A percentile compares a stretch with the other conserved stretches of the same genome.
phyloP scores from a whole-genome alignment of 495 filamentous ascomycete species.

The Hypoxylon intermedium region DNA sequence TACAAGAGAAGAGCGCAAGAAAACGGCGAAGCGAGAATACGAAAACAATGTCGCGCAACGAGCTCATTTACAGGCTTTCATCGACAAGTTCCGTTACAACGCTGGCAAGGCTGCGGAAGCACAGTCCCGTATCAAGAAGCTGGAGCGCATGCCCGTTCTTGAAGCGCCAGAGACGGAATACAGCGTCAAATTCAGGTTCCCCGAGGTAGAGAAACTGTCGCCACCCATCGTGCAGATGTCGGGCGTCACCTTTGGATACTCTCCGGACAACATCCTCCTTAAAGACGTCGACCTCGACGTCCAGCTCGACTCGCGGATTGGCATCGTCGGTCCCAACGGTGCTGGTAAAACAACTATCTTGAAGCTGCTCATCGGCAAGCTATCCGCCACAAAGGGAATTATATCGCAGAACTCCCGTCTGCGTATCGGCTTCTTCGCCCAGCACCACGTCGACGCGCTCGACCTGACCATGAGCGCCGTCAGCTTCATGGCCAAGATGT shows the following conservation, averaged over 20 bases:
- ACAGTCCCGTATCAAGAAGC: conserved; percentile 97
- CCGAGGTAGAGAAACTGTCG: conserved; percentile 95
- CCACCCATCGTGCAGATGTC: conserved; percentile 98
- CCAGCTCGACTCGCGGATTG: conserved; percentile 96
- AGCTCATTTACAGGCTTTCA: conserved; percentile 90
- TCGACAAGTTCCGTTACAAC: conserved; percentile 99
- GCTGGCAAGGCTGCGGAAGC: conserved; percentile 98
- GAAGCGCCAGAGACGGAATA: conserved; percentile 93
- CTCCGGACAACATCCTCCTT: conserved; percentile 78
- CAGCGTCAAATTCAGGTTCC: conserved; percentile 96
- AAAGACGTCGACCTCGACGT: conserved; percentile 91
- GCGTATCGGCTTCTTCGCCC: conserved; percentile 94
- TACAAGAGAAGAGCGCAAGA: conserved; percentile 94
- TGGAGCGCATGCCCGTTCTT: conserved; percentile 93
- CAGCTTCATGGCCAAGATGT: conserved; percentile 92
- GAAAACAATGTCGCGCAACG: conserved; percentile 96
- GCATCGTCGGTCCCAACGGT: conserved; percentile 98
- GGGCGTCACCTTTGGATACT: conserved; percentile 90
- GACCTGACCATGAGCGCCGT: conserved; percentile 89
- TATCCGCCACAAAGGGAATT: conserved; percentile 76
- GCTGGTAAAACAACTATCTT: conserved; percentile 97
- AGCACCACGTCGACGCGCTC: conserved; percentile 97
- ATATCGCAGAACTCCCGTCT: conserved; percentile 89
- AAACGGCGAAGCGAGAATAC: conserved; percentile 96
- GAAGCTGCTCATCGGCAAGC: conserved; percentile 89